phyloP scores from a whole-genome alignment of 1,139 yeast genomes.

The Yamadazyma sp. region DNA sequence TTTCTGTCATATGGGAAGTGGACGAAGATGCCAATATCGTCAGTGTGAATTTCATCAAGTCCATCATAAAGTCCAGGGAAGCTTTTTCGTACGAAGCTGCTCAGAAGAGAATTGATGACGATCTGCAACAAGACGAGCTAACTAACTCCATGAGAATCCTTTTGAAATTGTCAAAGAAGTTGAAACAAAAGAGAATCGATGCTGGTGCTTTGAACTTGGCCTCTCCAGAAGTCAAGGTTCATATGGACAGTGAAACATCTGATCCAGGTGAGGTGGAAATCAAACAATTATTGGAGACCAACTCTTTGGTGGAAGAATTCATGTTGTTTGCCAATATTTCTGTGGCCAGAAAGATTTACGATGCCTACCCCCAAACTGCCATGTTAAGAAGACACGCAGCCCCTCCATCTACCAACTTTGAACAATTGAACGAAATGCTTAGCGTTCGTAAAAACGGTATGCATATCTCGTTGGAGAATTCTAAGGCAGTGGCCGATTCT shows the following conservation, averaged over 20 bases:
- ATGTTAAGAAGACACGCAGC: slow-evolving; percentile 96
- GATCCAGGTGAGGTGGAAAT: slow-evolving; percentile 97
- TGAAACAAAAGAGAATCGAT: slow-evolving; percentile 82
- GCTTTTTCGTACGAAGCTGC: slow-evolving; percentile 96
- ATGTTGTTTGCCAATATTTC: slow-evolving; percentile 97
- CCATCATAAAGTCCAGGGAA: slow-evolving; percentile 86
- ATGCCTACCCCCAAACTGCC: slow-evolving; percentile 95
- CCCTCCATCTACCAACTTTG: slow-evolving; percentile 94
- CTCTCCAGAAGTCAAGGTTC: slow-evolving; percentile 96
- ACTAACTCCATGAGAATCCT: slow-evolving; percentile 88
- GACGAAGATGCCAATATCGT: slow-evolving; percentile 85
- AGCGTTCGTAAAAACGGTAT: slow-evolving; percentile 75
- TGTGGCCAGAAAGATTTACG: slow-evolving; percentile 89
- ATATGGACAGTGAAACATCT: slow-evolving; percentile 94
- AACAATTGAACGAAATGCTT: slow-evolving; percentile 82
- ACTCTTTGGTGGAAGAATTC: slow-evolving; percentile 95
- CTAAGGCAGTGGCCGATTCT: slow-evolving; percentile 91
- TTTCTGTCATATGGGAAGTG: slow-evolving; percentile 94
- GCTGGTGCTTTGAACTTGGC: slow-evolving; percentile 97
- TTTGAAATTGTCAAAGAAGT: slow-evolving; percentile 71
- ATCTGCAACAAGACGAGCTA: slow-evolving; percentile 72
- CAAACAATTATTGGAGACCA: slow-evolving; percentile 83
- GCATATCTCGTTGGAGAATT: slow-evolving; percentile 77
- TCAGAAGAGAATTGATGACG: slow-evolving; percentile 85
- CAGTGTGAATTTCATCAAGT: slow-evolving; percentile 78